Evolutionary conservation across 2,329 filamentous ascomycete species (phyloP).

Genomic region (Cordyceps militaris): DNA sequence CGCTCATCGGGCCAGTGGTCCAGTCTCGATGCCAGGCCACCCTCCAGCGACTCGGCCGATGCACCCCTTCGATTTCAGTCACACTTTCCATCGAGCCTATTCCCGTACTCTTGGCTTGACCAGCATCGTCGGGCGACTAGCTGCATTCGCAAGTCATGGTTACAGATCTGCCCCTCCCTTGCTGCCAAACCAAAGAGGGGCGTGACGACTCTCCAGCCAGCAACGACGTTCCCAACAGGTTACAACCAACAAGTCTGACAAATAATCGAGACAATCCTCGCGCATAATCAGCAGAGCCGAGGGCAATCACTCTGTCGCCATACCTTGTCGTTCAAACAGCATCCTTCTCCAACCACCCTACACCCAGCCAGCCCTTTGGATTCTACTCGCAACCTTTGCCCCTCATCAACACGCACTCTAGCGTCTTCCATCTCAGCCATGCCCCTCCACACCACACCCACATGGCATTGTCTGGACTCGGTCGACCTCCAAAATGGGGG

Average conservation of each 20-base stretch:
- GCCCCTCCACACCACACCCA: slow-evolving; percentile 5
- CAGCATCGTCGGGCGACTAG: not conserved
- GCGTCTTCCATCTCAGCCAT: not conserved
- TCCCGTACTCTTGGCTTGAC: not conserved
- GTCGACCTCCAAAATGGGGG: not conserved
- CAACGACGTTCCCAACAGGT: not conserved
- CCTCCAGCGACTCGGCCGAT: not conserved
- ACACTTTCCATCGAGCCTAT: not conserved
- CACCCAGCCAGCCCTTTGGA: not conserved
- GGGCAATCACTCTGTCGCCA: not conserved
- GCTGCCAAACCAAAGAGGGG: not conserved
- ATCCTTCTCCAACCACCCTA: not conserved
- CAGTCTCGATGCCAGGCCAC: not conserved
- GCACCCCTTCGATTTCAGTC: not conserved
- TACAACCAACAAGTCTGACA: not conserved
- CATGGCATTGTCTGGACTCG: slow-evolving; percentile 7
- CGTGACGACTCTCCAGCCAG: not conserved
- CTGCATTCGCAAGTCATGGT: not conserved
- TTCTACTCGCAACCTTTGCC: not conserved
- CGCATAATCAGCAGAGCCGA: not conserved
- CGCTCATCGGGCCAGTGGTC: not conserved
- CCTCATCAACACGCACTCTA: not conserved
- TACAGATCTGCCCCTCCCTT: slow-evolving; percentile 1
- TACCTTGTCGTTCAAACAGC: not conserved
- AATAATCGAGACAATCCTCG: not conserved